phyloP scores from a whole-genome alignment of 2,329 filamentous ascomycete genomes.

The Trichoderma sp. region DNA sequence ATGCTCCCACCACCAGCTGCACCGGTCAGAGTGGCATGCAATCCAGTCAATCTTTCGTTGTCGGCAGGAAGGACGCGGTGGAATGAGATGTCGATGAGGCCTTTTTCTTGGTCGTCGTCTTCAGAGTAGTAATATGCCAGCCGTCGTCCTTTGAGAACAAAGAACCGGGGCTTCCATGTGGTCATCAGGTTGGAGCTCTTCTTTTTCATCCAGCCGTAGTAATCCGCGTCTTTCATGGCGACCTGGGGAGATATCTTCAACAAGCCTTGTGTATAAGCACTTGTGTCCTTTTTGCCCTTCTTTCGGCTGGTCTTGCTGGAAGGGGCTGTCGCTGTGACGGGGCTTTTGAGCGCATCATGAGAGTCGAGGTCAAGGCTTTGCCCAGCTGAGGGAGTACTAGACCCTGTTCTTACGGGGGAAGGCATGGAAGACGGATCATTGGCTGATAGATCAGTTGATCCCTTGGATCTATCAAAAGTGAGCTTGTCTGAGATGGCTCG shows the following conservation, averaged over 20 bases:
- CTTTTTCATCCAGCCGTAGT: conserved; percentile 99
- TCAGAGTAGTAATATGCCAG: conserved; percentile 97
- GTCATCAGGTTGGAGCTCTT: conserved; percentile 95
- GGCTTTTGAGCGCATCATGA: conserved; percentile 64
- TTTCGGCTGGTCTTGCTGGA: conserved; percentile 57
- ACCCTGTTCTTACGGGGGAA: conserved; percentile 77
- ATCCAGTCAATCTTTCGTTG: conserved; percentile 83
- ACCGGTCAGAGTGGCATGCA: conserved; percentile 90
- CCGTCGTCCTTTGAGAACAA: conserved; percentile 87
- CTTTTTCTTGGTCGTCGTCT: conserved; percentile 88
- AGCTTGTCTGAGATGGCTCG: conserved; percentile 83
- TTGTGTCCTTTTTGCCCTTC: conserved; percentile 93
- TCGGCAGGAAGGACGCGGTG: conserved; percentile 95
- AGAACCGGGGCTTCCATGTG: conserved; percentile 96
- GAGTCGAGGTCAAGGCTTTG: conserved; percentile 81
- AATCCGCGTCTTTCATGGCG: conserved; percentile 85
- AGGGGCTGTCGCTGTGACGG: conserved; percentile 53
- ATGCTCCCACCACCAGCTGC: conserved; percentile 59
- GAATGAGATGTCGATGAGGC: conserved; percentile 95
- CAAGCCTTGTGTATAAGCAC: conserved; percentile 86
- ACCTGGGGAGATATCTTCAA: conserved; percentile 80
- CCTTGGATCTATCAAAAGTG: conserved; percentile 59
- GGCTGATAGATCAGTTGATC: conserved; percentile 53
- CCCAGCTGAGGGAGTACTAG: conserved; percentile 66
- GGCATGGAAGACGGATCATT: conserved; percentile 58